Evolutionary conservation across 2,329 filamentous ascomycete species (phyloP), one percentile per base, ranked within the genome.

Genomic region (Bertia moriformis): DNA sequence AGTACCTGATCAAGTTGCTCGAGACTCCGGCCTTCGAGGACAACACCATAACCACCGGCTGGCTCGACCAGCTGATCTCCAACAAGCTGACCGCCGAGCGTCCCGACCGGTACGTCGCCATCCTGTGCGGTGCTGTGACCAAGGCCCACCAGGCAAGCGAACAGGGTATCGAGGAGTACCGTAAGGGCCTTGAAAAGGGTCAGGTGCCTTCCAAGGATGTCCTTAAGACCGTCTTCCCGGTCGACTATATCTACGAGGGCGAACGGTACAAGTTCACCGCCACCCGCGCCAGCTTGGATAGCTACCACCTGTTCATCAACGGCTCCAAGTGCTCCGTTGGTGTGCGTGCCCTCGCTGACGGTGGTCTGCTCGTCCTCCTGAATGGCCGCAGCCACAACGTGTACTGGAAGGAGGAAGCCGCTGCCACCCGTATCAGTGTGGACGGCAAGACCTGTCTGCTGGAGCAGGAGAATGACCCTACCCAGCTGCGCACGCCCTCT

Each of bases 361-460:
- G 91, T 58, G 91, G 91, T 58, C 74, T 98, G 10, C 72, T 98
- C 41, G 77, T 98, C 45, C 74, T 98, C 15, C 76, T 98, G 33
- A 80, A 82, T 52, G 91, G 91, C 44, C 85, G 86, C 60, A 93
- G 85, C 50, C 91, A 98, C 77, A 98, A 91, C 55, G 79, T 96
- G 44, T 98, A 98, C 76, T 98, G 91, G 91, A 96, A 96, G 65
- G 91, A 98, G 56, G 91, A 98, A 60, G 86, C 93, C 37, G 88
- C 88, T 41, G 91, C 89, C 27, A 95, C 91, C 39, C 88, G 91
- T 58, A 65, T 98, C 49, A 95, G 88, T 19, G 88, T 98, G 18
- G 91, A 98, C 58, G 85, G 87, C 69, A 98, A 96, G 77, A 98
- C 91, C 19, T 96, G 89, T 59, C 65, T 98, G 53, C 75, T 98